Conservation (phyloP, 805 yeast species). For the Millerozyma acaciae region DNA sequence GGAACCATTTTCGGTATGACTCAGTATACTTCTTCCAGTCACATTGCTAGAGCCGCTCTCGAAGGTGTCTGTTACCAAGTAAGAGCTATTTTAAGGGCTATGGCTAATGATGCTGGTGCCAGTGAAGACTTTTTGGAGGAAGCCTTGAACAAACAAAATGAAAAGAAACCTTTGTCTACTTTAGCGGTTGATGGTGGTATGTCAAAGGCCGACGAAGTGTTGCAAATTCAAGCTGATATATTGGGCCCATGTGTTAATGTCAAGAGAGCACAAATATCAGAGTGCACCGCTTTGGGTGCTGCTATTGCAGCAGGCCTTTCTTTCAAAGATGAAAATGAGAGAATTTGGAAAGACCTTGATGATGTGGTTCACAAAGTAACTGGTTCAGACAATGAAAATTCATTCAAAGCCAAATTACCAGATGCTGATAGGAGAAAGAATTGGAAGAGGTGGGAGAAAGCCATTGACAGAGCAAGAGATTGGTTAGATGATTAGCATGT, state of each 20-base stretch:
- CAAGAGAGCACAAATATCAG: slow-evolving; percentile 74
- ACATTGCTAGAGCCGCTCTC: slow-evolving; percentile 89
- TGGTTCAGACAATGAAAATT: slow-evolving; percentile 23
- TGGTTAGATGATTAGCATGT: slow-evolving; percentile 56
- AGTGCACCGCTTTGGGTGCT: slow-evolving; percentile 94
- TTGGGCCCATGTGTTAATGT: slow-evolving; percentile 84
- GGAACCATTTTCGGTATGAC: slow-evolving; percentile 93
- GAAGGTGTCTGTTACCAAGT: slow-evolving; percentile 96
- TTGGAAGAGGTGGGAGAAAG: slow-evolving; percentile 82
- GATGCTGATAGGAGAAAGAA: slow-evolving; percentile 55
- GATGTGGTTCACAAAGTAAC: slow-evolving; percentile 53
- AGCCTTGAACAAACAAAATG: slow-evolving; percentile 41
- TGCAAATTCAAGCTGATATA: slow-evolving; percentile 92
- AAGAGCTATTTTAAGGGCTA: slow-evolving; percentile 82
- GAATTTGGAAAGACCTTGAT: slow-evolving; percentile 71
- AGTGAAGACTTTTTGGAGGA: slow-evolving; percentile 56
- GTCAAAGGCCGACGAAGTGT: slow-evolving; percentile 85
- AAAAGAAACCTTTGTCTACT: slow-evolving; percentile 42
- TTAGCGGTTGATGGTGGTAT: slow-evolving; percentile 93
- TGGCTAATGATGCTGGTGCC: slow-evolving; percentile 80
- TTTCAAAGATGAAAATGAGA: slow-evolving; percentile 42
- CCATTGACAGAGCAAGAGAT: slow-evolving; percentile 73
- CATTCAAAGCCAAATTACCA: slow-evolving; percentile 41
- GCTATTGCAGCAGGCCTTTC: slow-evolving; percentile 91
- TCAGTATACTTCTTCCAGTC: slow-evolving; percentile 86